Evolutionary conservation across 768 basidiomycete species (phyloP), one percentile per base, ranked within the genome.

Genomic region (Termitomyces sp.): DNA sequence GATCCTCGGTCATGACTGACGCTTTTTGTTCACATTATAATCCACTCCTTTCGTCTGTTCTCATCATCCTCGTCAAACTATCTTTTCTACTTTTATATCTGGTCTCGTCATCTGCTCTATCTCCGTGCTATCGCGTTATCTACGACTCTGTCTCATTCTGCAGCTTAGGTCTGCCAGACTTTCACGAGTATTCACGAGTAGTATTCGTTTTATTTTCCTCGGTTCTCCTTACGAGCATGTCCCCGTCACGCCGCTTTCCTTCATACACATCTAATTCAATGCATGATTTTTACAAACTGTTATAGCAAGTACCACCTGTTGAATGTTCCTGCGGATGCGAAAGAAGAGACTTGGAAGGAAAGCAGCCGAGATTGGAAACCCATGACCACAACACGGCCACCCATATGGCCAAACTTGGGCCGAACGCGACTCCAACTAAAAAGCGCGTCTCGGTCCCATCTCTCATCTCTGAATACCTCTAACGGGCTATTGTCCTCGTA

Each of bases 401-500:
- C 69, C 69, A 69, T 68, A 72, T 71, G 66, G 57, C 65, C 69
- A 68, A 66, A 65, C 67, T 67, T 69, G 63, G 36, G 38, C 52
- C 52, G 28, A 75, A 77, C 75, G 75, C 77, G 75, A 76, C 76
- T 63, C 75, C 63, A 67, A 65, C 67, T 61, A 61, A 65, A 63
- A 66, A 62, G 65, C 66, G 66, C 63, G 65, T 66, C 60, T 56
- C 61, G 59, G 59, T 58, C 52, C 53, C 53, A 38, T 56, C 56
- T 54, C 46, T 57, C 57, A 48, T 51, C 52, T 49, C 44, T 59
- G 47, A 46, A 54, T 40, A 18, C 45, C 56, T 58, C 45, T 36
- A 55, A 56, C 55, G 24, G 56, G 56, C 58, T 43, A 26, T 55
- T 61, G 33, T 58, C 61, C 58, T 40, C 43, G 54, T 50, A 24